Evolutionary conservation across 1,139 yeast species (phyloP).

Genomic region (Nakaseomyces delphensis): DNA sequence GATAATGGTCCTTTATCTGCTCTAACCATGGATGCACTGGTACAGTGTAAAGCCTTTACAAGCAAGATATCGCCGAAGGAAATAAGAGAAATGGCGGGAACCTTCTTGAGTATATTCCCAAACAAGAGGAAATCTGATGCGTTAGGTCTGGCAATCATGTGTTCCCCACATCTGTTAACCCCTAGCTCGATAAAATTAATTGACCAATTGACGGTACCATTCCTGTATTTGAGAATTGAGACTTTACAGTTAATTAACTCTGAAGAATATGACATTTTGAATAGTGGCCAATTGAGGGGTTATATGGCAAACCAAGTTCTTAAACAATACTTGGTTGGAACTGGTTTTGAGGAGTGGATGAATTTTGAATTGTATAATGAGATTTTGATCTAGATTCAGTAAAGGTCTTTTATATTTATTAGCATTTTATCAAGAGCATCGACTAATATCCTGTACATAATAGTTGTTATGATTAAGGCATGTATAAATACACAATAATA

Average conservation of each 20-base stretch:
- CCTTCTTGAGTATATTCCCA: constrained; percentile 39
- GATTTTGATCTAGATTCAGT: no score
- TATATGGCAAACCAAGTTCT: constrained; percentile 28
- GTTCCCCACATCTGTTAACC: constrained; percentile 56
- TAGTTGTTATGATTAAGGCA: no score
- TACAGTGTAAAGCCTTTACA: constrained; percentile 50
- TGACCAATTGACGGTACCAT: constrained; percentile 46
- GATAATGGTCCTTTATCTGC: constrained; percentile 12
- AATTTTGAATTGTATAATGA: constrained; percentile 15
- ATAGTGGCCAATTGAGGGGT: constrained; percentile 34
- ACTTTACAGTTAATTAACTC: constrained; percentile 17
- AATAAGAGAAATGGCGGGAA: constrained; percentile 52
- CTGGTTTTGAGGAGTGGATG: constrained; percentile 26
- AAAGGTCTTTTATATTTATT: no score
- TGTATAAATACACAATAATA: no score
- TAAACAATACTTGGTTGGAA: constrained; percentile 13
- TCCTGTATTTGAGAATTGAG: constrained; percentile 42
- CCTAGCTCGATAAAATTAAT: constrained; percentile 50
- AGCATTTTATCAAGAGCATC: no score
- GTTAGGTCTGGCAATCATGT: constrained; percentile 35
- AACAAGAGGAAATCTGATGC: constrained; percentile 16
- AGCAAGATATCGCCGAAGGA: constrained; percentile 43
- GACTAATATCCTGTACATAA: no score
- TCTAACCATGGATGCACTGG: constrained; percentile 32
- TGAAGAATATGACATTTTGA: constrained; percentile 34